These are phyloP conservation scores for Camelina hispida DNA, from an alignment of 345 rosid species.

Conservation along the genomic window DNA sequence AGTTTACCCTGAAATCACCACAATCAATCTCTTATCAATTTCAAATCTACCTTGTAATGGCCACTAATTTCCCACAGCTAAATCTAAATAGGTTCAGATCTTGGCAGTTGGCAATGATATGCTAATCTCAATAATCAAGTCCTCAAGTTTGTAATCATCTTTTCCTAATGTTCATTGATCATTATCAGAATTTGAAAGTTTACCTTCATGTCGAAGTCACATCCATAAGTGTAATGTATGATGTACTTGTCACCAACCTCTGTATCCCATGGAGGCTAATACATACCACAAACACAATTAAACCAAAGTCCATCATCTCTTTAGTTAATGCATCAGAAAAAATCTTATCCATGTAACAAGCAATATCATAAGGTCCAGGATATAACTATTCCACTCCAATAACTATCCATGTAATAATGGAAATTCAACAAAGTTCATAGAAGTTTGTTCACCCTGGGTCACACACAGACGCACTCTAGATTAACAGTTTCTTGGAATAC, in stretches of 20 bases:
- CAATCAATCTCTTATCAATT: neutral
- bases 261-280: conserved; percentile 99
- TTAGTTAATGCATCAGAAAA: conserved; percentile 17
- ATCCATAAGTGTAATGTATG: conserved; percentile 96
- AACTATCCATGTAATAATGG: neutral
- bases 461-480: conserved; percentile 1
- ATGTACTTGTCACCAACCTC: conserved; percentile 82
- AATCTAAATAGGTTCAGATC: too few species aligned
- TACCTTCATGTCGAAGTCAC: conserved; percentile 94
- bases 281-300: conserved; percentile 40
- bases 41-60: conserved; percentile 1
- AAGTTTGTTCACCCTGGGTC: neutral
- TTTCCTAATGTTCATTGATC: neutral
- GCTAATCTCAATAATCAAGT: conserved; percentile 13
- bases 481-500: neutral
- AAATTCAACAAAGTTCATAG: neutral
- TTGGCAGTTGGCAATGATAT: neutral
- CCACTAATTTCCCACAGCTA: too few species aligned
- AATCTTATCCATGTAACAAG: neutral
- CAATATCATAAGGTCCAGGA: neutral
- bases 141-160: conserved; percentile 1
- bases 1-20: conserved; percentile 60
- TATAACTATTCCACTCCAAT: neutral
- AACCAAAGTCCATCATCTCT: conserved; percentile 13
- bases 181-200: neutral